These are phyloP conservation scores for Alliaria petiolata DNA, from an alignment of 345 rosid genomes.

Conservation along the genomic window DNA sequence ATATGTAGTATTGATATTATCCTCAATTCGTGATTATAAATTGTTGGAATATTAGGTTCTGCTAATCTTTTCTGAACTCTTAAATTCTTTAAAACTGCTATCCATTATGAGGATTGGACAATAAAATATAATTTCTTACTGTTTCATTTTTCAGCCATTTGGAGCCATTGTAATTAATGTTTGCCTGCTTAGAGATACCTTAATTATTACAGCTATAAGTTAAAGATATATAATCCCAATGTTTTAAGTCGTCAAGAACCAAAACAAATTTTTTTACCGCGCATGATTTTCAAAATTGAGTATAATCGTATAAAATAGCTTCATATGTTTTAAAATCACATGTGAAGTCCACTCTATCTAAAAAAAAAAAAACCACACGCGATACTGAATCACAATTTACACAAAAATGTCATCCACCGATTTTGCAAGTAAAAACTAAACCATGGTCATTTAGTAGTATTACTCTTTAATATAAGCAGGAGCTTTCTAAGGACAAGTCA, in stretches of 20 bases:
- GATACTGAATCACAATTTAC: too few species aligned
- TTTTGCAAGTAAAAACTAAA: background rate
- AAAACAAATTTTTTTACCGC: too few species aligned
- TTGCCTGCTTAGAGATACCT: background rate
- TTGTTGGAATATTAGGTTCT: background rate
- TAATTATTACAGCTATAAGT: background rate
- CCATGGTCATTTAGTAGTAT: background rate
- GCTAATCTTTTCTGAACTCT: background rate
- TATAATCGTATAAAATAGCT: too few species aligned
- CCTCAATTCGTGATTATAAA: background rate
- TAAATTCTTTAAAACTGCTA: background rate
- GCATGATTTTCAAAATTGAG: too few species aligned
- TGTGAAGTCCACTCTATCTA: too few species aligned
- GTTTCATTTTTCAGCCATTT: too few species aligned
- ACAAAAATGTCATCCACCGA: background rate
- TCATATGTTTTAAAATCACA: too few species aligned
- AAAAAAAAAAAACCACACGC: too few species aligned
- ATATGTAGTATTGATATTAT: background rate
- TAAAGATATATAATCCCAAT: background rate
- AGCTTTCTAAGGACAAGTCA: slow-evolving; percentile 6
- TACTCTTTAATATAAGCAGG: background rate
- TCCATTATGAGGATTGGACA: background rate
- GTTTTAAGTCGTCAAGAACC: background rate
- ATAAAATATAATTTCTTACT: too few species aligned
- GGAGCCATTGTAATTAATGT: background rate